These are phyloP conservation scores for Leccinum rimulosum DNA, from an alignment of 768 basidiomycete species.

Conservation along the genomic window DNA sequence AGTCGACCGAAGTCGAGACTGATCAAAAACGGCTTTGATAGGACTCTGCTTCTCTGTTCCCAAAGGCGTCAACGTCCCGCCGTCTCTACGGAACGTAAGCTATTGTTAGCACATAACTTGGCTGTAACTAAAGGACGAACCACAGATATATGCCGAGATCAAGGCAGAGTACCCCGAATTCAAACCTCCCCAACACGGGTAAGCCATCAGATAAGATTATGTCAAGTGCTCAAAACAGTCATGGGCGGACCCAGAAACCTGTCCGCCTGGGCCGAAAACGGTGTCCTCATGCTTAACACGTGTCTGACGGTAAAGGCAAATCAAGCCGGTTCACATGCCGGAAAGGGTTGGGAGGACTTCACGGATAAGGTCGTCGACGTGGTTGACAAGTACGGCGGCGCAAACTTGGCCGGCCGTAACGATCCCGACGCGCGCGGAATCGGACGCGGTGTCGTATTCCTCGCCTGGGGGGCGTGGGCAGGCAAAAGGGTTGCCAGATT, in stretches of 20 bases:
- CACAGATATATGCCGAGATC: constrained; percentile 85
- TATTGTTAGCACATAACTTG: constrained; percentile 3
- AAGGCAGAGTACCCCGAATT: constrained; percentile 80
- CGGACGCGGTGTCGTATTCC: constrained; percentile 77
- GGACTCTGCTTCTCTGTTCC: constrained; percentile 92
- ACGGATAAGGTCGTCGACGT: constrained; percentile 79
- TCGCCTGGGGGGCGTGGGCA: constrained; percentile 91
- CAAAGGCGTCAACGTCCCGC: constrained; percentile 68
- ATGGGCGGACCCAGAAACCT: constrained; percentile 56
- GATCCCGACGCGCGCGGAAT: constrained; percentile 43
- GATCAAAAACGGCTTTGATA: constrained; percentile 27
- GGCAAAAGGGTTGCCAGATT: constrained; percentile 78
- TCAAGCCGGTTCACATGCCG: constrained; percentile 75
- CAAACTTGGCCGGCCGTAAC: constrained; percentile 49
- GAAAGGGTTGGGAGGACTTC: constrained; percentile 89
- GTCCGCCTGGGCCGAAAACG: constrained; percentile 75
- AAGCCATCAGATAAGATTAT: constrained; percentile 31
- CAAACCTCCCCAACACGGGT: constrained; percentile 81
- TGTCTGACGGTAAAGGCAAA: constrained; percentile 82
- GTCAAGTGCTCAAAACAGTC: constrained; percentile 4
- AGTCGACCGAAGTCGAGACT: constrained; percentile 10
- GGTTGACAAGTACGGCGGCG: constrained; percentile 74
- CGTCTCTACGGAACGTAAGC: constrained; percentile 78
- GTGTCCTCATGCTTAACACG: constrained; percentile 92
- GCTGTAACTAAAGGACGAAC: constrained; percentile 13